A percentile compares a stretch with the other conserved stretches of the same genome.
phyloP scores from a whole-genome alignment of 2,329 filamentous ascomycete genomes.

The Pseudogymnoascus sp. region DNA sequence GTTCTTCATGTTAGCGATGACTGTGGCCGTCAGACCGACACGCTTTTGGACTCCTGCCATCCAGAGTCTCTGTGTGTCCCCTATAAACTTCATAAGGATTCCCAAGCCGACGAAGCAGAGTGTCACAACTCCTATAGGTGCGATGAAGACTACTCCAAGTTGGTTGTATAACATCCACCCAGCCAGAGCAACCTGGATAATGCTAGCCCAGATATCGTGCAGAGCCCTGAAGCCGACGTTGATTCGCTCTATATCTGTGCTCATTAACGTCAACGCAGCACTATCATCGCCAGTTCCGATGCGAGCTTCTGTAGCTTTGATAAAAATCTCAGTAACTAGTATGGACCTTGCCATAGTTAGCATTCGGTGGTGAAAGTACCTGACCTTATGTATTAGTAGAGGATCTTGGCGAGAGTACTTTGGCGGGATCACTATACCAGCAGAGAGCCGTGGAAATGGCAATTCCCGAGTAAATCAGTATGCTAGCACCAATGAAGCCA shows the following conservation, averaged over 20 bases:
- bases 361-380: slow-evolving; percentile 5
- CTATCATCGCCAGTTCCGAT: slow-evolving; percentile 13
- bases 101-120: slow-evolving; percentile 20
- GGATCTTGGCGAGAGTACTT: background rate
- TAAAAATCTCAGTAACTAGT: slow-evolving; percentile 10
- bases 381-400: slow-evolving; percentile 12
- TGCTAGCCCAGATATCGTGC: slow-evolving; percentile 18
- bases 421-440: background rate
- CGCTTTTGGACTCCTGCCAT: slow-evolving; percentile 16
- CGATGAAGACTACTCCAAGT: slow-evolving; percentile 40
- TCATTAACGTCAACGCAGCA: slow-evolving; percentile 22
- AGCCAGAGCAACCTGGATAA: slow-evolving; percentile 14
- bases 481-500: slow-evolving; percentile 36
- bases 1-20: slow-evolving; percentile 32
- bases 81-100: slow-evolving; percentile 19
- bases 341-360: slow-evolving; percentile 11
- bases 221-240: slow-evolving; percentile 8
- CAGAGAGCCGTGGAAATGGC: slow-evolving; percentile 27
- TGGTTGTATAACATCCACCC: slow-evolving; percentile 14
- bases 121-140: slow-evolving; percentile 39
- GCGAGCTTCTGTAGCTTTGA: slow-evolving; percentile 11
- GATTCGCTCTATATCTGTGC: slow-evolving; percentile 21
- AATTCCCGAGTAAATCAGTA: slow-evolving; percentile 36
- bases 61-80: slow-evolving; percentile 27
- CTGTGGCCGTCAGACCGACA: slow-evolving; percentile 17